Conservation (phyloP, 2,329 filamentous ascomycete species). For the Blastomyces emzantsi region DNA sequence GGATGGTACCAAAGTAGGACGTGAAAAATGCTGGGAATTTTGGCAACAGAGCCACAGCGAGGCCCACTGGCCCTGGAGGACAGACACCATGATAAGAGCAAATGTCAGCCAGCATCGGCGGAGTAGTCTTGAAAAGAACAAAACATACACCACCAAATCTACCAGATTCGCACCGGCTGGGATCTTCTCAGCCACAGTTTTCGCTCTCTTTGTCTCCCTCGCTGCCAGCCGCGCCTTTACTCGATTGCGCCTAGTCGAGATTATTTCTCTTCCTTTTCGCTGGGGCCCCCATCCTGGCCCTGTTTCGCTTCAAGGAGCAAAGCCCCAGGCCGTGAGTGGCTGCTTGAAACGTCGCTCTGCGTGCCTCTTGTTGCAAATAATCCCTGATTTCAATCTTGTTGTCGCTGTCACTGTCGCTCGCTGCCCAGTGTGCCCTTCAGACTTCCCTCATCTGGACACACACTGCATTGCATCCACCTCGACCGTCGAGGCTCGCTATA, state of each 20-base stretch:
- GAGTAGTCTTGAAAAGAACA: no score
- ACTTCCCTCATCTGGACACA: not conserved
- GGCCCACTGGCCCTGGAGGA: no score
- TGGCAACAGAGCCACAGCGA: not conserved
- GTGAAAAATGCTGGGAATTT: not conserved
- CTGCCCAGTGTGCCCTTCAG: not conserved
- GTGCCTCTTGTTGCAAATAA: not conserved
- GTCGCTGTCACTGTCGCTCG: slow-evolving; percentile 2
- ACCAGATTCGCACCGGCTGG: not conserved
- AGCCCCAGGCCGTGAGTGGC: not conserved
- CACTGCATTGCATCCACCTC: not conserved
- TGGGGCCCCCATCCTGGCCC: not conserved
- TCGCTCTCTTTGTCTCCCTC: not conserved
- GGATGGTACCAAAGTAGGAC: not conserved
- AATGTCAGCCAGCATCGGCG: not conserved
- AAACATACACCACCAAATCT: not conserved
- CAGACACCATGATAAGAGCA: no score
- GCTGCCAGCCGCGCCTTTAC: not conserved
- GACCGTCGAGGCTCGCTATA: not conserved
- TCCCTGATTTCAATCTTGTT: not conserved
- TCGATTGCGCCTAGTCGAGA: not conserved
- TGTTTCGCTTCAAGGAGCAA: not conserved
- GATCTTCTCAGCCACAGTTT: not conserved
- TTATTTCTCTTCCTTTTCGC: not conserved
- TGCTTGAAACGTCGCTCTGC: not conserved